These are phyloP conservation scores for Mucor mucedo DNA, from an alignment of 371 early-diverging fungal genomes.

Conservation along the genomic window DNA sequence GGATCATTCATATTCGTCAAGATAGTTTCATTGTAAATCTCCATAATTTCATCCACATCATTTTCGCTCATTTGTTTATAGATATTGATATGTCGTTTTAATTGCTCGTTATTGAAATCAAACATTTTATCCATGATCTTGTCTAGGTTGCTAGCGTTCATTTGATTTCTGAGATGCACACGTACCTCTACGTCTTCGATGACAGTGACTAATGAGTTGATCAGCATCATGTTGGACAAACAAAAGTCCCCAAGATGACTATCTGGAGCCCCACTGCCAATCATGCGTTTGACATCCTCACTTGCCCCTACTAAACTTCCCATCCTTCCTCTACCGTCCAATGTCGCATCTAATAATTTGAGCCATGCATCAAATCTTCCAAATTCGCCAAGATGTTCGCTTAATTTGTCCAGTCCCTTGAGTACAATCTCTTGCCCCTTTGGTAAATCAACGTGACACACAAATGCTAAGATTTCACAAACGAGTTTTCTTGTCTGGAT, in stretches of 20 bases:
- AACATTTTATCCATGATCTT: slow-evolving; percentile 78
- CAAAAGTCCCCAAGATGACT: slow-evolving; percentile 82
- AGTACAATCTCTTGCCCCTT: slow-evolving; percentile 82
- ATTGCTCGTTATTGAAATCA: slow-evolving; percentile 69
- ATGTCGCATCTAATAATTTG: slow-evolving; percentile 72
- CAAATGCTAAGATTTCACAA: slow-evolving; percentile 81
- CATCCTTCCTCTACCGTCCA: slow-evolving; percentile 83
- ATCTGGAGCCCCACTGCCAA: slow-evolving; percentile 64
- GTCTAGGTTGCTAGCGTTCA: slow-evolving; percentile 75
- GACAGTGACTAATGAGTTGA: slow-evolving; percentile 81
- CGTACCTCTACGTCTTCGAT: slow-evolving; percentile 80
- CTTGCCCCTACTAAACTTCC: slow-evolving; percentile 83
- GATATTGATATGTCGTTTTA: slow-evolving; percentile 76
- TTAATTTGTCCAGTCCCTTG: slow-evolving; percentile 69
- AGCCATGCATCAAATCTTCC: slow-evolving; percentile 86
- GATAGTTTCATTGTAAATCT: slow-evolving; percentile 76
- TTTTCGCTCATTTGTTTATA: slow-evolving; percentile 79
- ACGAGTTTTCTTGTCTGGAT: slow-evolving; percentile 79
- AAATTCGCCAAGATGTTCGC: slow-evolving; percentile 61
- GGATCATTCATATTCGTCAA: slow-evolving; percentile 83
- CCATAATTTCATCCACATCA: slow-evolving; percentile 79
- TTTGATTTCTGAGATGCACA: slow-evolving; percentile 77
- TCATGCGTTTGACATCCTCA: slow-evolving; percentile 72
- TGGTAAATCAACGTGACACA: slow-evolving; percentile 83
- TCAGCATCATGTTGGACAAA: slow-evolving; percentile 81